phyloP scores from a whole-genome alignment of 108 stramenopile genomes.

The Pseudonitzschia multistriata region DNA sequence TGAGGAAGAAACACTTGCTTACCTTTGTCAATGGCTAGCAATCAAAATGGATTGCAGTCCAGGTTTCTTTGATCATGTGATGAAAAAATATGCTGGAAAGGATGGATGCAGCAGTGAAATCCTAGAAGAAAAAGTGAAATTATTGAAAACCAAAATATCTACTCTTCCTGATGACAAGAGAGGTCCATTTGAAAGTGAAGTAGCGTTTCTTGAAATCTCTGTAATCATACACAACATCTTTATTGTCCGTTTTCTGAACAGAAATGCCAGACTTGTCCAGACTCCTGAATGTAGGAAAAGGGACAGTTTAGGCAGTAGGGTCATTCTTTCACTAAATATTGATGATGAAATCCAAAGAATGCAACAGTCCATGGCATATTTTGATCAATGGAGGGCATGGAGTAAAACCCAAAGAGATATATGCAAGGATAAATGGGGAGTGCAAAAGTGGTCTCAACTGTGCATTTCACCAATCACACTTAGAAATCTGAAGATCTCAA shows the following conservation, averaged over 20 bases:
- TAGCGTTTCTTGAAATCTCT: constrained; percentile 4
- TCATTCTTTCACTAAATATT: background rate
- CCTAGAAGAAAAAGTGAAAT: constrained; percentile 3
- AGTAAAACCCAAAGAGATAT: background rate
- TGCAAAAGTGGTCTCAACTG: background rate
- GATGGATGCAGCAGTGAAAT: background rate
- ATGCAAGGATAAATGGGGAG: background rate
- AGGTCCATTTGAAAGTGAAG: background rate
- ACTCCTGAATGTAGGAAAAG: background rate
- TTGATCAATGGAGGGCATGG: background rate
- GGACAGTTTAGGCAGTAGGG: background rate
- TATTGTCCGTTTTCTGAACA: background rate
- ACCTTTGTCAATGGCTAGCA: background rate
- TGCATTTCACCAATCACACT: background rate
- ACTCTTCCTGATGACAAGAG: background rate
- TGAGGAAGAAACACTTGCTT: background rate
- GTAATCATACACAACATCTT: background rate
- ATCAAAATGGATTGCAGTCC: background rate
- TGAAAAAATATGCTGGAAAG: background rate
- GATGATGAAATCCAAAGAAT: background rate
- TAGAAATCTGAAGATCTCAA: background rate
- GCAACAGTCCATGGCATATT: background rate
- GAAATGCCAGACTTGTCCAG: background rate
- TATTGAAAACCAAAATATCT: background rate
- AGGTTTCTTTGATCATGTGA: background rate